Evolutionary conservation across 257 asterid species (phyloP), one percentile per base, ranked within the genome.

Genomic region (Salvia hispanica): DNA sequence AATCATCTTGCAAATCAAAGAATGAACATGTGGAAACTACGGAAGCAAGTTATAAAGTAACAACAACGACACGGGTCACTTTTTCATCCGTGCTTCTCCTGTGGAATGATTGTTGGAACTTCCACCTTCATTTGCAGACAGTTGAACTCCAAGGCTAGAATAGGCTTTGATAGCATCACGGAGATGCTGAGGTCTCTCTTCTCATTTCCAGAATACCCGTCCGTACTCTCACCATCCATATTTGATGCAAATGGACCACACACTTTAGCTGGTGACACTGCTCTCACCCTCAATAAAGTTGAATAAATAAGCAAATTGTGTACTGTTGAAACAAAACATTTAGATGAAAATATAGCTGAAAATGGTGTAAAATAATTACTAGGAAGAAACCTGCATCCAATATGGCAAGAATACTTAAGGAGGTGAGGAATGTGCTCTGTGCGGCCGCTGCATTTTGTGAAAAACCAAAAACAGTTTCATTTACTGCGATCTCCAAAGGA

Each of bases 341-440:
- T 45, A 45, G 15, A 46, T 13, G 6, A 34, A 2, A 34, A 34
- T 34, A 25, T 0, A 25, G 8, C 39, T 68, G 21, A 50, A 9
- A 21, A 3, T 40, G 55, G 69, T 21, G 16, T 51, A 11, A 71
- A 28, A n/a, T 9, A 50, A 50, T 14, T 64, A 45, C 31, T 21
- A 8, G 48, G 16, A 64, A 62, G 14, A 45, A 76, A 88, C 99
- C 99, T 90, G 97, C 97, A 90, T 63, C 87, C 88, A 52, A 93
- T 88, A 81, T 90, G 89, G 81, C 99, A 93, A 66, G 95, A 84
- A 75, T 93, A 93, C 85, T 93, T 86, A 63, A 93, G 95, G 45
- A 93, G 99, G 70, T 85, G 71, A 18, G 95, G 86, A 53, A 79
- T 84, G 72, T 86, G 74, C 84, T 88, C 84, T 0, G 97, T 91